These are phyloP conservation scores for Candida quercuum DNA, from an alignment of 805 yeast species.

Conservation along the genomic window DNA sequence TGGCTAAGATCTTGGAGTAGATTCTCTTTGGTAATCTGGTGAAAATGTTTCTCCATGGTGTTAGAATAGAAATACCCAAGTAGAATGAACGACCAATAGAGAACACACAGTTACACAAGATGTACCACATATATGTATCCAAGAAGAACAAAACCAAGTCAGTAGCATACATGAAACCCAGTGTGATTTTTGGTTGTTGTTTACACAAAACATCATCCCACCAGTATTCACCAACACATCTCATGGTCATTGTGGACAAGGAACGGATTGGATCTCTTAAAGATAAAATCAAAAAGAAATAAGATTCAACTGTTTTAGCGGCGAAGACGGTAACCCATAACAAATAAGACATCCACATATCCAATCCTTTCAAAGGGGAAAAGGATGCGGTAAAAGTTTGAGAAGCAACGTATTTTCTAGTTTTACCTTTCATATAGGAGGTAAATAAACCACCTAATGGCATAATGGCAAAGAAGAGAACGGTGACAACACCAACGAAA, in stretches of 20 bases:
- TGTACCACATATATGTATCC: conserved; percentile 99
- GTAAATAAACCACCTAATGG: conserved; percentile 97
- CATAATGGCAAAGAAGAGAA: conserved; percentile 86
- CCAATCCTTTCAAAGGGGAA: conserved; percentile 74
- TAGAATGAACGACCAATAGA: conserved; percentile 97
- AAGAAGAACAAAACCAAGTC: conserved; percentile 94
- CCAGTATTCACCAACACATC: conserved; percentile 96
- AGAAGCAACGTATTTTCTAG: conserved; percentile 86
- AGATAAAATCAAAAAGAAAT: conserved; percentile 83
- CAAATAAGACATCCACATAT: conserved; percentile 93
- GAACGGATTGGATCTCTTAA: conserved; percentile 92
- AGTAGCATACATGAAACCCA: conserved; percentile 89
- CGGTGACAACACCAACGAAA: conserved; percentile 80
- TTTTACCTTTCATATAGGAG: conserved; percentile 78
- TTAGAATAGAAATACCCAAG: conserved; percentile 96
- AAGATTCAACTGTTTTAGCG: conserved; percentile 88
- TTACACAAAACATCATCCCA: conserved; percentile 69
- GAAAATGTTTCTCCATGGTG: conserved; percentile 99
- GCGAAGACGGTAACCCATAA: conserved; percentile 87
- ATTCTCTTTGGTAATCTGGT: conserved; percentile 98
- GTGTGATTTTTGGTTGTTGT: conserved; percentile 82
- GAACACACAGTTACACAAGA: conserved; percentile 88
- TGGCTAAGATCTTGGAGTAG: conserved; percentile 94
- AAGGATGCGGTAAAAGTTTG: conserved; percentile 95
- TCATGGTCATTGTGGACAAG: conserved; percentile 77